Evolutionary conservation across 2,329 filamentous ascomycete species (phyloP), one percentile per base, ranked within the genome.

Genomic region (Mollisia scopiformis): DNA sequence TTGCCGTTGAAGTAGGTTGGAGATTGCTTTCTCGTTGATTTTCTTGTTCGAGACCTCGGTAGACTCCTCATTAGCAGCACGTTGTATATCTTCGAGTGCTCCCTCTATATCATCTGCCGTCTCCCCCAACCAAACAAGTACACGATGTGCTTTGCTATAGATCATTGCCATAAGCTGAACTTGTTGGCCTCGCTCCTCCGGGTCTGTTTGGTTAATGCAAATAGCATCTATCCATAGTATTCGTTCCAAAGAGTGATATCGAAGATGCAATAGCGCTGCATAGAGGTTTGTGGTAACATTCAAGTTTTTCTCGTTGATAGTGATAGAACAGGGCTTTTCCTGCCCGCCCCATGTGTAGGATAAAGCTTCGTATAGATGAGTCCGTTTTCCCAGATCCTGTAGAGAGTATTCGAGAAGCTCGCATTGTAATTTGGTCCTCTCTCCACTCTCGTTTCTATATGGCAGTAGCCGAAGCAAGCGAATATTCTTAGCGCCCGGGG

Each of bases 401-500:
- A 67, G 55, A 59, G 6, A n/a, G 13, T 39, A 19, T n/a, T 39
- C 37, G 37, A 39, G 8, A 39, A 39, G 37, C 37, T 39, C 37
- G 37, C 37, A 39, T 39, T 39, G 37, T 3, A 39, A n/a, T 39
- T 39, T n/a, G 37, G 37, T 16, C 35, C 35, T 39, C 37, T 39
- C 37, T n/a, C 3, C 19, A n/a, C 37, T 39, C 6, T 39, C 37
- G 14, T 7, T 37, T 16, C 2, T 16, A n/a, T 33, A 6, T 41
- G 62, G 62, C 30, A 64, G 23, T 46, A 62, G 55, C 41, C 59
- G 59, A 53, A 66, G 62, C 52, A 66, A 57, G 59, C 64, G 62
- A 59, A 64, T 61, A 55, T 19, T 54, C 30, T 59, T 49, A 47
- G 49, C 8, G 8, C 28, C 43, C 25, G 10, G 49, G 1, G 53